Percentiles rank a stretch among this genome's conserved stretches.
These are phyloP conservation scores for Flaveria linearis DNA, from an alignment of 129 eudicot genomes.

Conservation along the genomic window DNA sequence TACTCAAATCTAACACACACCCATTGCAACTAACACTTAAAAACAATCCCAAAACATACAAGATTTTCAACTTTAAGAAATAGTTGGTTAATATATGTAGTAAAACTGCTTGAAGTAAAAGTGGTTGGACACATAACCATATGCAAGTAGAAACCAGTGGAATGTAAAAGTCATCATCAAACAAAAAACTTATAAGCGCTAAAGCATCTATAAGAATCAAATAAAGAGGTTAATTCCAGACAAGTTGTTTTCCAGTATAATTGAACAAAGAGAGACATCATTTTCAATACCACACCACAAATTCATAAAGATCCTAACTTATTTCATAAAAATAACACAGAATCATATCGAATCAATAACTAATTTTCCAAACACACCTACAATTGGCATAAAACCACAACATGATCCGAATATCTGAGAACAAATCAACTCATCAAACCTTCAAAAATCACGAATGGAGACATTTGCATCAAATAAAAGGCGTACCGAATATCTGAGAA, in stretches of 20 bases:
- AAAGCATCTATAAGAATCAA: background rate
- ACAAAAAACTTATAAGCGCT: background rate
- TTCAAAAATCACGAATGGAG: too few relatives aligned
- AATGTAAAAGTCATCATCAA: background rate
- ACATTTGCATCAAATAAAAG: too few relatives aligned
- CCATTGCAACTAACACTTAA: conserved; percentile 24
- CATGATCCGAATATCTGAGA: too few relatives aligned
- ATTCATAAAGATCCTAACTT: background rate
- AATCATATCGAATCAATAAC: background rate
- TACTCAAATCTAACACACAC: conserved; percentile 1
- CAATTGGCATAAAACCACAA: background rate
- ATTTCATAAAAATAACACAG: background rate
- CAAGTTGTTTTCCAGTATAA: background rate
- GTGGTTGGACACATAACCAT: background rate
- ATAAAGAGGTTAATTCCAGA: background rate
- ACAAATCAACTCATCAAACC: conserved; percentile 39
- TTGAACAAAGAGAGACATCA: background rate
- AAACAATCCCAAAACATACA: background rate
- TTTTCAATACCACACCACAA: background rate
- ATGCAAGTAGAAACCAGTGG: background rate
- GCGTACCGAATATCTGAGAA: too few relatives aligned
- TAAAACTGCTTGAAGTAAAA: too few relatives aligned
- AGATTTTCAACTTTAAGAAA: conserved; percentile 10
- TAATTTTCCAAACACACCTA: background rate
- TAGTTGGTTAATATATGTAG: too few relatives aligned